Percentiles rank a stretch among this genome's conserved stretches.
Conservation (phyloP, 2,329 filamentous ascomycete species). For the Diaporthe ampelina region DNA sequence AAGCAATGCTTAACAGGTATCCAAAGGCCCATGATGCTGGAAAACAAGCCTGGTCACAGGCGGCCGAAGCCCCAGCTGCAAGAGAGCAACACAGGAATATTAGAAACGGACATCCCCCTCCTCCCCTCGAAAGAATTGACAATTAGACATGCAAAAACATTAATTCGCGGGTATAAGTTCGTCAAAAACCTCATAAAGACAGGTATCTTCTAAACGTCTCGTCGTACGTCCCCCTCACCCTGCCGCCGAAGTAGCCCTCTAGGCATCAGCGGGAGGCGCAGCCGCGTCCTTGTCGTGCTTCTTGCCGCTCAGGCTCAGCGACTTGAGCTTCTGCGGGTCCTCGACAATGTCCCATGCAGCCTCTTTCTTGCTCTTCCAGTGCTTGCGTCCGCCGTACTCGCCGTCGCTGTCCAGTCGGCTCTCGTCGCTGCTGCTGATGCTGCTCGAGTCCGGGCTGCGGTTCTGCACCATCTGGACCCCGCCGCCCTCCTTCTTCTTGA, state of each 20-base stretch:
- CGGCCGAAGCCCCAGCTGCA: background rate
- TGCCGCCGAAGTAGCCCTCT: background rate
- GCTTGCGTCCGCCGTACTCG: conserved; percentile 49
- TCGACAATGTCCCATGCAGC: conserved; percentile 64
- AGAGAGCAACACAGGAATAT: background rate
- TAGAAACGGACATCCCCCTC: background rate
- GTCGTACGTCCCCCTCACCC: background rate
- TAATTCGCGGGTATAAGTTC: conserved; percentile 34
- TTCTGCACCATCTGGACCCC: conserved; percentile 70
- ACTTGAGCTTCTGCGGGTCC: conserved; percentile 62
- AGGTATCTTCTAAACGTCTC: background rate
- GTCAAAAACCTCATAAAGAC: background rate
- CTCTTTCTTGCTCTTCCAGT: conserved; percentile 65
- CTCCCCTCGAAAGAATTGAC: background rate
- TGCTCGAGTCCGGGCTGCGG: conserved; percentile 62
- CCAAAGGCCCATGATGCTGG: background rate
- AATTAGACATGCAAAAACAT: conserved; percentile 31
- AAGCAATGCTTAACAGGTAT: background rate
- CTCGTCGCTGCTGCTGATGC: conserved; percentile 67
- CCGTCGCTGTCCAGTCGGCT: conserved; percentile 61
- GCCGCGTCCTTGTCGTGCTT: background rate
- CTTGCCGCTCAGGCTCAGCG: conserved; percentile 35
- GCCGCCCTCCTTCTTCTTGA: conserved; percentile 76
- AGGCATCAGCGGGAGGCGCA: background rate
- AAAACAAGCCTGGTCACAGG: conserved; percentile 1